These are phyloP conservation scores for Hypholoma sublateritium DNA, from an alignment of 768 basidiomycete species.

Conservation along the genomic window DNA sequence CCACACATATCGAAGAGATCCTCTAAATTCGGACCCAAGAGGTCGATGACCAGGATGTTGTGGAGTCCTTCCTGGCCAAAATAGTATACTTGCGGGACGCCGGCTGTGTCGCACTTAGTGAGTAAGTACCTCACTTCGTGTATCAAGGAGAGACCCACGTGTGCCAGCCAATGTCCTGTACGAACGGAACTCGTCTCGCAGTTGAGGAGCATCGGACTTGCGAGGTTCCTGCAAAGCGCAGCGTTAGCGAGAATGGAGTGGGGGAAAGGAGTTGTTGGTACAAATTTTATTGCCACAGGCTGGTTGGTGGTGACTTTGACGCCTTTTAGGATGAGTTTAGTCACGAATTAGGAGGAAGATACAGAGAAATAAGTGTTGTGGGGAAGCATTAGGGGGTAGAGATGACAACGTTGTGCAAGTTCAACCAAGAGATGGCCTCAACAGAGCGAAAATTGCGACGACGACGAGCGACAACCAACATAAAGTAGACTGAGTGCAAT, in stretches of 20 bases:
- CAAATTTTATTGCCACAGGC: slow-evolving; percentile 97
- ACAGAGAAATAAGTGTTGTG: background rate
- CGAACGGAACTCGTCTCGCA: slow-evolving; percentile 95
- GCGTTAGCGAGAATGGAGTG: slow-evolving; percentile 6
- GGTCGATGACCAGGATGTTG: slow-evolving; percentile 92
- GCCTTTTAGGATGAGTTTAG: slow-evolving; percentile 46
- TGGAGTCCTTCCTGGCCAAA: slow-evolving; percentile 99
- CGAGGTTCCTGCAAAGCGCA: slow-evolving; percentile 71
- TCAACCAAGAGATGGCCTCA: background rate
- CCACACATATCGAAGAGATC: slow-evolving; percentile 99
- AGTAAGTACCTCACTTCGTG: slow-evolving; percentile 11
- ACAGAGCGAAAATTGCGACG: background rate
- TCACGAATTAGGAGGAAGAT: background rate
- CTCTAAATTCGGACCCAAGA: slow-evolving; percentile 96
- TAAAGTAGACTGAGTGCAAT: background rate
- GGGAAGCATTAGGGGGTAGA: background rate
- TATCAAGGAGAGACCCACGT: slow-evolving; percentile 48
- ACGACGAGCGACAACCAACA: background rate
- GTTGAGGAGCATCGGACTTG: slow-evolving; percentile 97
- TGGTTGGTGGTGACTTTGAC: slow-evolving; percentile 81
- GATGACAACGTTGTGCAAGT: background rate
- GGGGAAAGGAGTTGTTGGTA: slow-evolving; percentile 37
- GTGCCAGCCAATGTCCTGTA: slow-evolving; percentile 94
- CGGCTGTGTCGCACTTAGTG: slow-evolving; percentile 51
- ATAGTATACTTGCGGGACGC: slow-evolving; percentile 97